phyloP scores from a whole-genome alignment of 2,329 filamentous ascomycete genomes.

The Talaromyces amestolkiae region DNA sequence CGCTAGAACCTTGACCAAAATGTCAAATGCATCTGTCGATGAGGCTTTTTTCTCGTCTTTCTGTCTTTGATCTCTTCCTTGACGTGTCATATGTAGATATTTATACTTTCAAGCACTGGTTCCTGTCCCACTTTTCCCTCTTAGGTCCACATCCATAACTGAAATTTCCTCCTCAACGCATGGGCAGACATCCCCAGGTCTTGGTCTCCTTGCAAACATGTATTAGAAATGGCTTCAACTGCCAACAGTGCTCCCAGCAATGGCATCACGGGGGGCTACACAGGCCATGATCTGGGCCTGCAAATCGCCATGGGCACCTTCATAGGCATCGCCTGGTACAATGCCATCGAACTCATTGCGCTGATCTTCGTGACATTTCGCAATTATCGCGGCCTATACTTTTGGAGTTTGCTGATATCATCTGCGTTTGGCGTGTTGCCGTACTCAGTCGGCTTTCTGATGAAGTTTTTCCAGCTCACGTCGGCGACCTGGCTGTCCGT shows the following conservation, averaged over 20 bases:
- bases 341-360: slow-evolving; percentile 49
- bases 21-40: neutral
- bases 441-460: slow-evolving; percentile 47
- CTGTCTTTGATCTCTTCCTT: neutral
- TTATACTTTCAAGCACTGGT: slow-evolving; percentile 6
- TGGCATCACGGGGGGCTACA: slow-evolving; percentile 36
- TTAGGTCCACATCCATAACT: neutral
- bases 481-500: slow-evolving; percentile 39
- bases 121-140: slow-evolving; percentile 10
- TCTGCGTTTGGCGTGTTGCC: slow-evolving; percentile 45
- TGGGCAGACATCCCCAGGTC: neutral
- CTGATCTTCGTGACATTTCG: slow-evolving; percentile 51
- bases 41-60: neutral
- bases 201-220: slow-evolving; percentile 5
- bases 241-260: slow-evolving; percentile 14
- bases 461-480: slow-evolving; percentile 47
- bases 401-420: slow-evolving; percentile 50
- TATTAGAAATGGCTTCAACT: slow-evolving; percentile 13
- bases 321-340: slow-evolving; percentile 50
- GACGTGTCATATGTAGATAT: neutral
- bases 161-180: neutral
- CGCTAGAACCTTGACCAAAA: neutral
- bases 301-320: slow-evolving; percentile 48
- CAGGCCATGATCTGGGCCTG: slow-evolving; percentile 34
- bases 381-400: slow-evolving; percentile 48